Evolutionary conservation across 139 green algal genomes (phyloP).

Genomic region (Chlorella sp.): DNA sequence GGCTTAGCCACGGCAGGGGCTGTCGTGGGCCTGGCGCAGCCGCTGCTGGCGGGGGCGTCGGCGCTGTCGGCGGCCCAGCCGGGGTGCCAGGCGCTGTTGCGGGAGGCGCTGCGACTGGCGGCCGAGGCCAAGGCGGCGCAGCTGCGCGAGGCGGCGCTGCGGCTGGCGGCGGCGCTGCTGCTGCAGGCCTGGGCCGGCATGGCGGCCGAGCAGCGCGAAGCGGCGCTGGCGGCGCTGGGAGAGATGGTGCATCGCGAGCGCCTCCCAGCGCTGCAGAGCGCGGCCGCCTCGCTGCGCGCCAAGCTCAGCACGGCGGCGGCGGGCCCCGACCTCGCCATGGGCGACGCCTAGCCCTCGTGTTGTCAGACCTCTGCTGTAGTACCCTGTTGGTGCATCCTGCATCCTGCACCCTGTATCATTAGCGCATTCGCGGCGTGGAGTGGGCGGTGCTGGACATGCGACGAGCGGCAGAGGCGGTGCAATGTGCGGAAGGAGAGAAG

Average conservation of each 20-base stretch:
- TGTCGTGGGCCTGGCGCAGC: background rate
- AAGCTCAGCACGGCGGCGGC: too few relatives aligned
- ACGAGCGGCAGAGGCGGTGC: too few relatives aligned
- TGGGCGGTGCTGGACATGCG: too few relatives aligned
- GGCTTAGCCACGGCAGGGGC: background rate
- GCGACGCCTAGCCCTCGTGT: too few relatives aligned
- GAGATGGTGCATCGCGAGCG: slow-evolving; percentile 21
- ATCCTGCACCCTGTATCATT: too few relatives aligned
- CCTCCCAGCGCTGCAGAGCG: slow-evolving; percentile 21
- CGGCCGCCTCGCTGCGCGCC: background rate
- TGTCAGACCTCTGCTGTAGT: too few relatives aligned
- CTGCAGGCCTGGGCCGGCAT: slow-evolving; percentile 7
- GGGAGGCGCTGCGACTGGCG: slow-evolving; percentile 8
- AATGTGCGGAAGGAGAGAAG: too few relatives aligned
- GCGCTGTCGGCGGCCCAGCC: background rate
- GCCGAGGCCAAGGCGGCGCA: slow-evolving; percentile 20
- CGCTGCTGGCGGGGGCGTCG: background rate
- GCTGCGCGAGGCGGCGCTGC: slow-evolving; percentile 16
- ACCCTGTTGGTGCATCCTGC: too few relatives aligned
- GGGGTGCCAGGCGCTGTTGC: slow-evolving; percentile 3
- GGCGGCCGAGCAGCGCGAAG: background rate
- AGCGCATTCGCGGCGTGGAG: too few relatives aligned
- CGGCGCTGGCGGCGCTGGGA: background rate
- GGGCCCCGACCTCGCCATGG: too few relatives aligned
- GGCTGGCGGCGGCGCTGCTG: background rate